Percentiles rank a stretch among this genome's conserved stretches.
phyloP scores from a whole-genome alignment of 163 green algal species.

The Coccomyxa subellipsoidea region DNA sequence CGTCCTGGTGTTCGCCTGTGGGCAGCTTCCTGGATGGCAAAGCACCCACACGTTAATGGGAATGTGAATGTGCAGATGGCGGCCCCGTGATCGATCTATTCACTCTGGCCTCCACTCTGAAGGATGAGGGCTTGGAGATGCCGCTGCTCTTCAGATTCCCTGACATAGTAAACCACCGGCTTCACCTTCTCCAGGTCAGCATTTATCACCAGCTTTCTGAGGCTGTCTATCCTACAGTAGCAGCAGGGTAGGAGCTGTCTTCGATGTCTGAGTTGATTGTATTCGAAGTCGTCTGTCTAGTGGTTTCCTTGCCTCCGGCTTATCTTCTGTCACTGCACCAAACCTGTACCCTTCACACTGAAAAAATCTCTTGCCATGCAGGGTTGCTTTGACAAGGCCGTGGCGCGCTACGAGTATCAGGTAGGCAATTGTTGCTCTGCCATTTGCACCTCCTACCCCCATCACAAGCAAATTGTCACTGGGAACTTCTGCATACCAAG shows the following conservation, averaged over 20 bases:
- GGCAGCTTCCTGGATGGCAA: background rate
- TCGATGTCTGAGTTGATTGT: no score
- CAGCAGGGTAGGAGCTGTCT: no score
- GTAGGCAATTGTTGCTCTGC: background rate
- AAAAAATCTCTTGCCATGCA: background rate
- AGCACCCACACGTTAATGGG: no score
- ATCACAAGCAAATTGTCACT: no score
- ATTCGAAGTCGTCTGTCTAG: no score
- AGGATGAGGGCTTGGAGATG: conserved; percentile 25
- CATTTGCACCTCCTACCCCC: no score
- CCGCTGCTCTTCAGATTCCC: conserved; percentile 67
- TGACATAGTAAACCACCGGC: conserved; percentile 53
- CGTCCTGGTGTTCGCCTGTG: no score
- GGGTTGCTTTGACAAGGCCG: conserved; percentile 11
- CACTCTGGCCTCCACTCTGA: background rate
- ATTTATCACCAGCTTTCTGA: background rate
- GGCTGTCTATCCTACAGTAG: no score
- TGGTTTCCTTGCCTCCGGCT: no score
- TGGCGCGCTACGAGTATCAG: conserved; percentile 14
- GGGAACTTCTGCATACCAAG: no score
- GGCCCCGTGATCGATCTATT: background rate
- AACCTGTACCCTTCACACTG: no score
- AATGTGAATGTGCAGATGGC: background rate
- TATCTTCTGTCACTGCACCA: no score
- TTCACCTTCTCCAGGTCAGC: conserved; percentile 54